Percentiles rank a stretch among this genome's conserved stretches.
Conservation (phyloP, 345 rosid genomes). For the Hypericum perforatum region DNA sequence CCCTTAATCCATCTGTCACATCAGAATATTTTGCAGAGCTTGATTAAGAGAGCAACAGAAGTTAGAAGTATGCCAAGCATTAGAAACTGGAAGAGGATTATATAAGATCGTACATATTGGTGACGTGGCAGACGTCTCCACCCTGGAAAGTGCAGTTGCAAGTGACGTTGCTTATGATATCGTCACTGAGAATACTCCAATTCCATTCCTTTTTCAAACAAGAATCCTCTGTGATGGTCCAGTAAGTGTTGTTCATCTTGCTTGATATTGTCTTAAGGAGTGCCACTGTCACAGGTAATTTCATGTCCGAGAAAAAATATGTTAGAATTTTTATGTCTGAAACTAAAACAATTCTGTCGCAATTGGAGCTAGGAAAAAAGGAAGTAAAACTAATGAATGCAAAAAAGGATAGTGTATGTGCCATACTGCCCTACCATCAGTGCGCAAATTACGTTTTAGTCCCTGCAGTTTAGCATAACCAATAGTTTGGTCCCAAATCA, state of each 20-base stretch:
- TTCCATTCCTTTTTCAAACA: constrained; percentile 40
- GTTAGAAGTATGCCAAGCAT: no score
- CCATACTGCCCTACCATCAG: no score
- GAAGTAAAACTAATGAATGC: no score
- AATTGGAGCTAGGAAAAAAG: no score
- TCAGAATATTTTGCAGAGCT: background rate
- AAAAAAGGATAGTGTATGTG: no score
- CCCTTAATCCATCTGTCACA: constrained; percentile 42
- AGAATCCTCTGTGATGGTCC: constrained; percentile 15
- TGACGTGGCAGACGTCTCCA: constrained; percentile 45
- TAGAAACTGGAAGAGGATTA: background rate
- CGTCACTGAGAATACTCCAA: background rate
- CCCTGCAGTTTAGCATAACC: no score
- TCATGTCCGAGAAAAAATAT: no score
- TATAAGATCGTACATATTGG: constrained; percentile 34
- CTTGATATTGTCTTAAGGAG: background rate
- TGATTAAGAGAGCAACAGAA: background rate
- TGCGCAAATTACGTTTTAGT: no score
- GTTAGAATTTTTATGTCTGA: no score
- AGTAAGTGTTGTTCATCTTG: background rate
- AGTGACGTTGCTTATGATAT: constrained; percentile 20
- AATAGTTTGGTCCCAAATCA: no score
- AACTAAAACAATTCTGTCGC: no score
- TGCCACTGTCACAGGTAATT: no score
- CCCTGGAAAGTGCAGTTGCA: constrained; percentile 39